Evolutionary conservation across 164 flowering plant species (phyloP).

Genomic region (Houttuynia cordata): DNA sequence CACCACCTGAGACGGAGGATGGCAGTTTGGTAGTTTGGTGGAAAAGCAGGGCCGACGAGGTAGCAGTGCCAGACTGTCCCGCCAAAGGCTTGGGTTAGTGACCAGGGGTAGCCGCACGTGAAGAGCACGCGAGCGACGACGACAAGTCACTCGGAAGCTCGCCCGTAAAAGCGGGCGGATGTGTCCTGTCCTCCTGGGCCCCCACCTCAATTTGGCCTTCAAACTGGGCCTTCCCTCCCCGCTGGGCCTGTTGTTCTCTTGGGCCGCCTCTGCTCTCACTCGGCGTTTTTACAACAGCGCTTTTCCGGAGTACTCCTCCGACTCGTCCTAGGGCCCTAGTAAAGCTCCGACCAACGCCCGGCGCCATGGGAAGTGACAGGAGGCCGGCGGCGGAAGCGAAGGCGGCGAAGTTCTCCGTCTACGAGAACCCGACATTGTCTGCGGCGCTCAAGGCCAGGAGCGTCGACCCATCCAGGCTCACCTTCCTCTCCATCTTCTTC

Average conservation of each 20-base stretch:
- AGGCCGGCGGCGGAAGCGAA: conserved; percentile 18
- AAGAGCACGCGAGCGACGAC: conserved; percentile 3
- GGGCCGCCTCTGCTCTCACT: too few species aligned
- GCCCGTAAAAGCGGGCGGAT: background rate
- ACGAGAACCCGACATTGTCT: conserved; percentile 67
- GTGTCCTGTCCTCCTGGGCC: background rate
- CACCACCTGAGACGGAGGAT: too few species aligned
- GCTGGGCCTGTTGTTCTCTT: too few species aligned
- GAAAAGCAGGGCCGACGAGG: conserved; percentile 9
- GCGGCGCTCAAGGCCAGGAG: conserved; percentile 74
- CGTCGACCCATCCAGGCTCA: conserved; percentile 43
- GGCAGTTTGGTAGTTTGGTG: conserved; percentile 23
- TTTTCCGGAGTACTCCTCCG: too few species aligned
- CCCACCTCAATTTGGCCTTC: background rate
- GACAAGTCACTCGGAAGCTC: background rate
- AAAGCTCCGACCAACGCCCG: too few species aligned
- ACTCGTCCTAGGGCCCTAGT: too few species aligned
- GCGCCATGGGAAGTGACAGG: conserved; percentile 15
- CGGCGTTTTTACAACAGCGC: too few species aligned
- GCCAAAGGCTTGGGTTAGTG: conserved; percentile 13
- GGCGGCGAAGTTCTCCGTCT: conserved; percentile 60
- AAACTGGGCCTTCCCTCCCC: background rate
- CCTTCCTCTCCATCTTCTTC: conserved; percentile 37
- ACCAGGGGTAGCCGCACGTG: conserved; percentile 3
- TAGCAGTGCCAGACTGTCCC: conserved; percentile 49